Evolutionary conservation across 2,329 filamentous ascomycete genomes (phyloP).

Genomic region (Karstenula rhodostoma): DNA sequence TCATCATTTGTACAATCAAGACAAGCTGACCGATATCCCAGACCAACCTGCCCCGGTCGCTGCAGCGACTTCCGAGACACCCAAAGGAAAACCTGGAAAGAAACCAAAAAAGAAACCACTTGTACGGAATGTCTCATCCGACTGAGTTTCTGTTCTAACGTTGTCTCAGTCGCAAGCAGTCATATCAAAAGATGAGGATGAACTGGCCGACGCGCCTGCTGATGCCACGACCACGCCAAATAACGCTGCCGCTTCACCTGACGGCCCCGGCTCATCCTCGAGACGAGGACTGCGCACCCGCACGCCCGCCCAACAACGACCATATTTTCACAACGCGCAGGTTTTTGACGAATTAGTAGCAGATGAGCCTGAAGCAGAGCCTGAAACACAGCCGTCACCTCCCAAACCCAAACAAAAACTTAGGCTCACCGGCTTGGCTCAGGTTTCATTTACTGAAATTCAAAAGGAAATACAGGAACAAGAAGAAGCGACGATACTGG

Average conservation of each 20-base stretch:
- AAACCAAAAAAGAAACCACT: slow-evolving; percentile 33
- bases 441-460: slow-evolving; percentile 20
- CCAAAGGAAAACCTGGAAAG: slow-evolving; percentile 33
- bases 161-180: slow-evolving; percentile 30
- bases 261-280: slow-evolving; percentile 27
- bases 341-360: slow-evolving; percentile 35
- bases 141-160: slow-evolving; percentile 12
- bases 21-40: slow-evolving; percentile 18
- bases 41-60: slow-evolving; percentile 22
- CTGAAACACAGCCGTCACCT: slow-evolving; percentile 10
- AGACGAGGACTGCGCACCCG: slow-evolving; percentile 44
- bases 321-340: slow-evolving; percentile 45
- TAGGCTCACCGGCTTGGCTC: slow-evolving; percentile 18
- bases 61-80: slow-evolving; percentile 21
- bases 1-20: background rate
- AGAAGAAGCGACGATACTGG: slow-evolving; percentile 1
- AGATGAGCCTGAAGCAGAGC: slow-evolving; percentile 12
- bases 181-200: slow-evolving; percentile 19
- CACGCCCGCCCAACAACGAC: slow-evolving; percentile 45
- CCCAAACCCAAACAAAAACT: slow-evolving; percentile 13
- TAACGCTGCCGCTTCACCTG: slow-evolving; percentile 32
- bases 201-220: slow-evolving; percentile 19
- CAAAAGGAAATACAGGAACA: slow-evolving; percentile 10
- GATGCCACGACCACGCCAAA: slow-evolving; percentile 13
- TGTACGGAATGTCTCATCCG: slow-evolving; percentile 21